Evolutionary conservation across 257 asterid genomes (phyloP), one percentile per base, ranked within the genome.

Genomic region (Capsicum pubescens): DNA sequence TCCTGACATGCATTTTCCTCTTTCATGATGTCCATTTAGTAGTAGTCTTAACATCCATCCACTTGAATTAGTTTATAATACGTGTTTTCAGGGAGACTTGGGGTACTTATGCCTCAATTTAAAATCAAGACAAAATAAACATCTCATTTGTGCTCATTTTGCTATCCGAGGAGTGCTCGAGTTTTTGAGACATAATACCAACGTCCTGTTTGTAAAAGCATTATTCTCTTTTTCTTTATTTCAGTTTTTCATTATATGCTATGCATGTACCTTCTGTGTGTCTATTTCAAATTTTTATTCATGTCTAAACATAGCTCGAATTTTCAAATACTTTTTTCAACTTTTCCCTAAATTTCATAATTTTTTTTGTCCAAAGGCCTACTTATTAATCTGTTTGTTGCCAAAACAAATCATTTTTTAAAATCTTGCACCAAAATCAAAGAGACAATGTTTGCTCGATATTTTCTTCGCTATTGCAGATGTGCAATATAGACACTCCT

Each of bases 91-190:
- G 99, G 99, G 99, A 55, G 94, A 92, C 84, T 79, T 95, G 61
- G 98, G 99, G 26, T 91, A 90, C 88, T 87, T 95, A 86, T 95
- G 94, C 92, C 99, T 95, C 61, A 98, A 95, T 88, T 85, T 94
- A 88, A 94, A 91, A 88, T 92, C 98, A 84, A 92, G 99, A 89
- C 88, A 88, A 91, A 91, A 87, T 76, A 95, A 95, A 89, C 93
- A 91, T 89, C 99, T 98, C 70, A 87, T 93, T 39, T 93, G 93
- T 90, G 99, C 98, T 67, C 99, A 95, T 91, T 95, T 95, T 88
- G 97, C 99, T 55, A 92, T 95, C 93, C 91, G 91, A 90, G 98
- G 99, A 87, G 99, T 98, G 13, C 97, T 67, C 88, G 89, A 86
- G 87, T 94, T 86, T 94, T 98, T 36, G 97, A 90, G 77, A 92